Conservation (phyloP, 2,329 filamentous ascomycete genomes). For the Aspergillus tamarii region DNA sequence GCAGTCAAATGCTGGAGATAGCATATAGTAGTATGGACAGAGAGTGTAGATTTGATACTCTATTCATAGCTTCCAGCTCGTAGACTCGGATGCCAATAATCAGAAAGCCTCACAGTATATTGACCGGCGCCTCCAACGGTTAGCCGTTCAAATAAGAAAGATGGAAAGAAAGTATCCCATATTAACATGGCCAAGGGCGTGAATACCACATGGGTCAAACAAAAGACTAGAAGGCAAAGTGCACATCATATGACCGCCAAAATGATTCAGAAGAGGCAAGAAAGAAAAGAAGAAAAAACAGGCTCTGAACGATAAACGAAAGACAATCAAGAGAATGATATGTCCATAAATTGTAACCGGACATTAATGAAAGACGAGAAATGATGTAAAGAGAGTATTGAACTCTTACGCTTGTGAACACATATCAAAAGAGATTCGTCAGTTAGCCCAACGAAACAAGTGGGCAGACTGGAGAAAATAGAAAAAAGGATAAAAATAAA, state of each 20-base stretch:
- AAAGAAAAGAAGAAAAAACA: conserved; percentile 19
- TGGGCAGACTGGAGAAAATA: conserved; percentile 22
- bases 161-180: neutral
- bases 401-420: conserved; percentile 35
- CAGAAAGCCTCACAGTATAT: conserved; percentile 10
- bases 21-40: conserved; percentile 4
- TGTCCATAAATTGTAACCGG: conserved; percentile 31
- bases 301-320: conserved; percentile 30
- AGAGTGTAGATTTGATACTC: conserved; percentile 21
- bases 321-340: conserved; percentile 27
- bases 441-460: conserved; percentile 27
- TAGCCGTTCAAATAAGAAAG: neutral
- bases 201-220: conserved; percentile 7
- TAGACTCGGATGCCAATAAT: conserved; percentile 6
- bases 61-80: conserved; percentile 13
- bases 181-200: conserved; percentile 3
- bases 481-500: conserved; percentile 14
- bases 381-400: conserved; percentile 30
- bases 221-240: conserved; percentile 15
- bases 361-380: conserved; percentile 41
- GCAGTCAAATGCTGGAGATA: neutral
- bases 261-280: conserved; percentile 12
- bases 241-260: conserved; percentile 11
- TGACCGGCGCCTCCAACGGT: conserved; percentile 14
- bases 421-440: conserved; percentile 41